A percentile compares a stretch with the other conserved stretches of the same genome.
These are phyloP conservation scores for Mycena sp. DNA, from an alignment of 1,284 basidiomycete genomes.

Conservation along the genomic window DNA sequence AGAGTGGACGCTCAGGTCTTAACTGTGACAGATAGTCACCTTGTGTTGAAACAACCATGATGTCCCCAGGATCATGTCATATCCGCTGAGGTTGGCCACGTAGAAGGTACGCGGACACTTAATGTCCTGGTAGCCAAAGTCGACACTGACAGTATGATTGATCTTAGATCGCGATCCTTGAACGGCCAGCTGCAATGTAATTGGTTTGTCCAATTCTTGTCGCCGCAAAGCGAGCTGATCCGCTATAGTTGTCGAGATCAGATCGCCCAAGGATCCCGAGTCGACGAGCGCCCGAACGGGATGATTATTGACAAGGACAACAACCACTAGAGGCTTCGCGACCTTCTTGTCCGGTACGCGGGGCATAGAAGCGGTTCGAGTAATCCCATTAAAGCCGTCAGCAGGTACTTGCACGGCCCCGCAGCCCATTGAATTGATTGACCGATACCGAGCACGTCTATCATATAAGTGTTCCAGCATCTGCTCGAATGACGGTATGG, in stretches of 20 bases:
- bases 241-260: conserved; percentile 19
- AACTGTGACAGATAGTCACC: conserved; percentile 22
- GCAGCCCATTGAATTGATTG: too few species aligned
- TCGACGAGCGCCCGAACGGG: conserved; percentile 16
- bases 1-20: too few species aligned
- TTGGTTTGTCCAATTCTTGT: conserved; percentile 8
- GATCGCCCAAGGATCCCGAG: conserved; percentile 15
- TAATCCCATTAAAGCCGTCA: background rate
- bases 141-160: conserved; percentile 12
- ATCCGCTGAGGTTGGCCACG: conserved; percentile 20
- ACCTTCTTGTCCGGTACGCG: background rate
- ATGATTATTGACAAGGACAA: conserved; percentile 6
- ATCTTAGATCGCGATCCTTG: conserved; percentile 21
- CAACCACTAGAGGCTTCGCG: conserved; percentile 17
- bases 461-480: too few species aligned
- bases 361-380: conserved; percentile 3
- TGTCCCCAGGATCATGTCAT: conserved; percentile 46
- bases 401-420: background rate
- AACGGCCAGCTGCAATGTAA: conserved; percentile 19
- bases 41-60: conserved; percentile 23
- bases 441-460: too few species aligned
- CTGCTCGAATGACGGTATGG: too few species aligned
- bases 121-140: conserved; percentile 18
- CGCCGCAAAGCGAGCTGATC: conserved; percentile 12
- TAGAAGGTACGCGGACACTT: conserved; percentile 12